phyloP scores from a whole-genome alignment of 176 grass and related monocot genomes.

The Panicum miliaceum region DNA sequence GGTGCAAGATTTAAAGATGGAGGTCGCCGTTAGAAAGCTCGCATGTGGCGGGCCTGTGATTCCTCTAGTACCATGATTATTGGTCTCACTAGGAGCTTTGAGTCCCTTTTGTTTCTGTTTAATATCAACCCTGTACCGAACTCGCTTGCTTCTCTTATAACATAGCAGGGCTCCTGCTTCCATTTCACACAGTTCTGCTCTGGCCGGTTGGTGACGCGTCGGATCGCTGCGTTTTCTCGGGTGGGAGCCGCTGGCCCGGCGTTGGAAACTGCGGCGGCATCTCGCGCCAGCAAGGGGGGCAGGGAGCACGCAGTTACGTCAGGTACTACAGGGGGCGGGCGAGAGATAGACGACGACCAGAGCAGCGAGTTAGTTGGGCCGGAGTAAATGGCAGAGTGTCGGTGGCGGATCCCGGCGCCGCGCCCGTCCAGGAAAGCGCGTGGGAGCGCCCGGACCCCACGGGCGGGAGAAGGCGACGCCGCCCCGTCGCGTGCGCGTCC shows the following conservation, averaged over 20 bases:
- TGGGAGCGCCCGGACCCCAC: background rate
- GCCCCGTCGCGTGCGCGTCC: background rate
- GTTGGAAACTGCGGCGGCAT: background rate
- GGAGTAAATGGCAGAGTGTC: constrained; percentile 27
- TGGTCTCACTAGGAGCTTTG: too few relatives aligned
- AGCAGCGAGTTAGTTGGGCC: background rate
- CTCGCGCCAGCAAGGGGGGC: background rate
- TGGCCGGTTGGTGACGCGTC: background rate
- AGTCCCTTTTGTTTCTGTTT: too few relatives aligned
- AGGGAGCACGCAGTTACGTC: background rate
- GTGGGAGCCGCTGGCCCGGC: background rate
- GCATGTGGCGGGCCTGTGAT: too few relatives aligned
- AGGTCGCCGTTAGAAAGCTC: too few relatives aligned
- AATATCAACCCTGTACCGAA: too few relatives aligned
- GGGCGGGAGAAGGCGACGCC: background rate
- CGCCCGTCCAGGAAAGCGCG: background rate
- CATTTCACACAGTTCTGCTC: too few relatives aligned
- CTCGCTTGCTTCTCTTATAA: too few relatives aligned
- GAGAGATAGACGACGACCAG: too few relatives aligned
- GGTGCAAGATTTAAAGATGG: too few relatives aligned
- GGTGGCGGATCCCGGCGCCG: constrained; percentile 2
- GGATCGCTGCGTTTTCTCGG: background rate
- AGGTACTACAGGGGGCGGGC: background rate
- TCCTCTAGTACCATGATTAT: too few relatives aligned
- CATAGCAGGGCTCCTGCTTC: too few relatives aligned